Base-by-base conservation (phyloP, 1,139 yeast genomes). In the Pneumocystis carinii region DNA sequence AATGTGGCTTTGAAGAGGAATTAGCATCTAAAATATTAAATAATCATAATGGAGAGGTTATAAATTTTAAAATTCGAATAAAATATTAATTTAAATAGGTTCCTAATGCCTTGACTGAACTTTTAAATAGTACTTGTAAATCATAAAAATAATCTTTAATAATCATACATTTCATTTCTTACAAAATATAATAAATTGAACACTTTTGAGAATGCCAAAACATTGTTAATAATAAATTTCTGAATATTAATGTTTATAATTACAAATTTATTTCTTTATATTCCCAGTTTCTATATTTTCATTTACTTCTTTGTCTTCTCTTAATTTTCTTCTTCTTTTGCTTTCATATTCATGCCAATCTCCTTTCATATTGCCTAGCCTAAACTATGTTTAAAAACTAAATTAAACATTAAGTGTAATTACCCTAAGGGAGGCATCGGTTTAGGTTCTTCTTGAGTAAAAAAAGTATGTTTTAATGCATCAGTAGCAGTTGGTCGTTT, bases 271-370 rank as follows among this genome's bases (percentile, higher is more conserved):
- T 48, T 48, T 24, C 29, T 4, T 14, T 5, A 24, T 19, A 24
- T 48, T 48, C 15, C 24, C 55, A 24, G n/a, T 19, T 48, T 48
- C 55, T 17, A 10, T 24, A 8, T 12, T 24, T 24, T 12, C 32
- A 24, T 48, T 29, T 24, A 17, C 19, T 41, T 41, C 55, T 24
- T 12, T 48, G 4, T 48, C 6, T 14, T 57, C 59, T 17, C 15
- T 37, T 24, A 37, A 19, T 57, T 29, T 57, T 37, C 24, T 37
- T 57, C 80, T 84, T 75, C 84, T 85, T 74, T 92, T 90, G 3
- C 96, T 95, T 72, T 92, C 98, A 73, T 86, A 90, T 72, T 92
- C 98, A 72, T 92, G 98, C 95, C 97, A 90, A 73, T 94, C 97
- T 1, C 90, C 90, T 64, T 80, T 79, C 57, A 85, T 76, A 17